These are phyloP conservation scores for Mariannaea sp. DNA, from an alignment of 2,329 filamentous ascomycete genomes.

Conservation along the genomic window DNA sequence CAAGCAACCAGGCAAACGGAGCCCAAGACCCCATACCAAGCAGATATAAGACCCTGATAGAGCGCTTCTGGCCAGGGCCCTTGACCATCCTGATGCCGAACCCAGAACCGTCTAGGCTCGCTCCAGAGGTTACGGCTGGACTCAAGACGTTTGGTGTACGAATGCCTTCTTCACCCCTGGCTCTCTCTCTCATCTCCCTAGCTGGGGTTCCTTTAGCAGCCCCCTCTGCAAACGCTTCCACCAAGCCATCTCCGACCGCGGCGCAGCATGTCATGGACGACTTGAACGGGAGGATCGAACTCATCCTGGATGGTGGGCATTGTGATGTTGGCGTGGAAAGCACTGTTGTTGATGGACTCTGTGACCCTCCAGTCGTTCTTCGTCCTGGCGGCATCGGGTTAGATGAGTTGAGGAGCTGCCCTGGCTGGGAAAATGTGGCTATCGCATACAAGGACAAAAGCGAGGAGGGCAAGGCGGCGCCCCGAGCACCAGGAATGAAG, in stretches of 20 bases:
- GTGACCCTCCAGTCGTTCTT: slow-evolving; percentile 77
- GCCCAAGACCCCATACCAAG: slow-evolving; percentile 60
- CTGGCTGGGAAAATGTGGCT: slow-evolving; percentile 79
- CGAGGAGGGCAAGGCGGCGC: slow-evolving; percentile 66
- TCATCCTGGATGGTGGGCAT: slow-evolving; percentile 86
- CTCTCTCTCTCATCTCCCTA: slow-evolving; percentile 82
- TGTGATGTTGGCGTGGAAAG: slow-evolving; percentile 93
- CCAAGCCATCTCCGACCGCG: slow-evolving; percentile 87
- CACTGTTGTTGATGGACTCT: slow-evolving; percentile 92
- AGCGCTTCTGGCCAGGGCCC: slow-evolving; percentile 91
- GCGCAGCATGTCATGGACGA: slow-evolving; percentile 90
- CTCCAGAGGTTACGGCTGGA: slow-evolving; percentile 89
- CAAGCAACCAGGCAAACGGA: slow-evolving; percentile 27
- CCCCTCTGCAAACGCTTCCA: slow-evolving; percentile 93
- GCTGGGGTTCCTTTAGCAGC: slow-evolving; percentile 81
- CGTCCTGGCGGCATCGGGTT: slow-evolving; percentile 86
- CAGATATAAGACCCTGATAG: slow-evolving; percentile 79
- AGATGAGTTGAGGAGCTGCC: slow-evolving; percentile 73
- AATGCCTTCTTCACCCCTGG: slow-evolving; percentile 86
- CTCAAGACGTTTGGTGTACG: slow-evolving; percentile 85
- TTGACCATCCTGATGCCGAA: slow-evolving; percentile 88
- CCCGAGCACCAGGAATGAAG: slow-evolving; percentile 95
- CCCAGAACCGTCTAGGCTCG: slow-evolving; percentile 70
- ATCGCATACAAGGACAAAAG: slow-evolving; percentile 80
- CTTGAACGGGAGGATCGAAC: slow-evolving; percentile 76